Evolutionary conservation across 495 filamentous ascomycete species (phyloP).

Genomic region (Podospora pseudopauciseta): DNA sequence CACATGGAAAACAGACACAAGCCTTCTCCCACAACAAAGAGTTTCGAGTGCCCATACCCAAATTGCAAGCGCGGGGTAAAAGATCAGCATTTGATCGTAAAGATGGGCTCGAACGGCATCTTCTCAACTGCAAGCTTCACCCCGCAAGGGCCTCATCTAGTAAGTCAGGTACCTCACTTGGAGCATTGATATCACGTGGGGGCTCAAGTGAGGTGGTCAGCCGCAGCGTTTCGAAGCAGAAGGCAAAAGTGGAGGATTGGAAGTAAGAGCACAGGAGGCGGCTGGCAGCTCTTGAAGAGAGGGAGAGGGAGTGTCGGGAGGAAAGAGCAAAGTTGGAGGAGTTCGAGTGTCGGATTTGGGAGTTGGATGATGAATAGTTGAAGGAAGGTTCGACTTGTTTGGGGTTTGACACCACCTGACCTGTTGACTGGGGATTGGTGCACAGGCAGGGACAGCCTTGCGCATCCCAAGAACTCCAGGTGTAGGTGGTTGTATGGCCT

Average conservation of each 20-base stretch:
- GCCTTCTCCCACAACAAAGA: not conserved
- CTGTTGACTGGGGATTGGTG: not conserved
- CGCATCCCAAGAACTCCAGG: too few relatives aligned
- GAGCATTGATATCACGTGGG: not conserved
- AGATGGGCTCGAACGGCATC: not conserved
- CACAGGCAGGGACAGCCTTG: too few relatives aligned
- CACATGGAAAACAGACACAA: not conserved
- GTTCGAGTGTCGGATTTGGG: not conserved
- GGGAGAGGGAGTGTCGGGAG: not conserved
- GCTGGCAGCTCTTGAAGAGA: not conserved
- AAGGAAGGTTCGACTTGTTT: not conserved
- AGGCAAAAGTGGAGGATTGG: not conserved
- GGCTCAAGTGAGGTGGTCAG: not conserved
- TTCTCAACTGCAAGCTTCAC: not conserved
- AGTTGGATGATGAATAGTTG: not conserved
- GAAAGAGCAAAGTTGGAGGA: not conserved
- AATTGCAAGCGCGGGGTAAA: not conserved
- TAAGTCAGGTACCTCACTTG: not conserved
- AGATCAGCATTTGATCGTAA: not conserved
- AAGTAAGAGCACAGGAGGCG: not conserved
- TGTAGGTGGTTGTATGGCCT: too few relatives aligned
- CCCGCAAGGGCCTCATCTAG: not conserved
- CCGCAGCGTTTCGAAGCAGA: not conserved
- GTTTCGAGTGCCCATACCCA: not conserved
- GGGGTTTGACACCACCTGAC: not conserved